Percentiles rank a stretch among this genome's conserved stretches.
These are phyloP conservation scores for Raffaelea ambrosiae DNA, from an alignment of 2,329 filamentous ascomycete genomes.

Conservation along the genomic window DNA sequence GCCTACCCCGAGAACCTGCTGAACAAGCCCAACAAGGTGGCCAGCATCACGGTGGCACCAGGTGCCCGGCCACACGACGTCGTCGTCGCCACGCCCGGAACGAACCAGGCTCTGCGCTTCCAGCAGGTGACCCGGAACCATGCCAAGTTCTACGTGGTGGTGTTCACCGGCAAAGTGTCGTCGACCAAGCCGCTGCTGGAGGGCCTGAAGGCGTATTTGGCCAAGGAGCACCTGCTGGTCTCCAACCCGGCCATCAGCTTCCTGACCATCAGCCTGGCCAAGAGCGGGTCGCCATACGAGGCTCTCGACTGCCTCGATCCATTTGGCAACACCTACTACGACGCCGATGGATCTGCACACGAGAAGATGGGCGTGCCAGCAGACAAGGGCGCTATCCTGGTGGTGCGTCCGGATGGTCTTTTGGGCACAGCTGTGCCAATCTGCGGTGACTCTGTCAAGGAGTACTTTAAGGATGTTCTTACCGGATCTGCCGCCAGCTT, in stretches of 20 bases:
- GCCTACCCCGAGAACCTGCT: constrained; percentile 30
- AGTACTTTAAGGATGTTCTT: constrained; percentile 12
- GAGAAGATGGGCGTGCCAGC: constrained; percentile 17
- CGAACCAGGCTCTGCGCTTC: constrained; percentile 31
- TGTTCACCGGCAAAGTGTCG: constrained; percentile 21
- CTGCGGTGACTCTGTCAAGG: constrained; percentile 8
- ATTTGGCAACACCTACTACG: constrained; percentile 45
- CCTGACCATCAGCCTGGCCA: constrained; percentile 34
- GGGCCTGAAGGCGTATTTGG: constrained; percentile 10
- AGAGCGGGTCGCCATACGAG: constrained; percentile 34
- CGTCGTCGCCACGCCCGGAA: constrained; percentile 33
- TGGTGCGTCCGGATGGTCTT: constrained; percentile 20
- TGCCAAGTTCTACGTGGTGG: constrained; percentile 30
- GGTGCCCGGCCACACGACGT: constrained; percentile 39
- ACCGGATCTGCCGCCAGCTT: no score
- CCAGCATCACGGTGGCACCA: constrained; percentile 18
- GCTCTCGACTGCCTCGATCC: constrained; percentile 30
- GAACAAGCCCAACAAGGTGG: constrained; percentile 2
- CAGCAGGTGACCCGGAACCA: constrained; percentile 34
- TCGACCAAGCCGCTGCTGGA: constrained; percentile 14
- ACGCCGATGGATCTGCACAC: constrained; percentile 22
- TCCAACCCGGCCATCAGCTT: constrained; percentile 28
- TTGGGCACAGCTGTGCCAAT: constrained; percentile 10
- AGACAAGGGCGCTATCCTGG: constrained; percentile 14
- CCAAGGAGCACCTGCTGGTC: constrained; percentile 13